These are phyloP conservation scores for Poa annua DNA, from an alignment of 176 grass and related monocot genomes.

Conservation along the genomic window DNA sequence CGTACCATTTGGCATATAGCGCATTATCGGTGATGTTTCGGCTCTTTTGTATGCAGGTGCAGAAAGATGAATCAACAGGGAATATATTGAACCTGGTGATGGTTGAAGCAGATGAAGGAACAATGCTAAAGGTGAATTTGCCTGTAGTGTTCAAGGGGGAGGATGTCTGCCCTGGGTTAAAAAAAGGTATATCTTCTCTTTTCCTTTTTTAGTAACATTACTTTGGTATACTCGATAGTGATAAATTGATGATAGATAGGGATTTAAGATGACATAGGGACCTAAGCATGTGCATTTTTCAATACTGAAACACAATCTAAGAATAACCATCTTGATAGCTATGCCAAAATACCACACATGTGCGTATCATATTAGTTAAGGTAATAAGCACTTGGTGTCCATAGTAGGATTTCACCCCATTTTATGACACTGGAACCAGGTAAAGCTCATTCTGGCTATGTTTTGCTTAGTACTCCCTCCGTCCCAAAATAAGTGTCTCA, in stretches of 20 bases:
- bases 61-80: conserved; percentile 67
- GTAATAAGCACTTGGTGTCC: not conserved
- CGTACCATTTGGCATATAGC: not conserved
- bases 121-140: conserved; percentile 70
- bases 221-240: not conserved
- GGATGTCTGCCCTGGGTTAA: conserved; percentile 76
- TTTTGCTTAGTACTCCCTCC: too few species aligned
- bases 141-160: conserved; percentile 81
- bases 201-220: conserved; percentile 26
- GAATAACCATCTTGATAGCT: conserved; percentile 4
- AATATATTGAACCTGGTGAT: conserved; percentile 85
- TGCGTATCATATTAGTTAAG: conserved; percentile 1
- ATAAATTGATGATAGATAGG: conserved; percentile 4
- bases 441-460: conserved; percentile 20
- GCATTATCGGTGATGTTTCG: conserved; percentile 6
- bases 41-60: conserved; percentile 57
- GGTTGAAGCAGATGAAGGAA: conserved; percentile 77
- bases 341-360: not conserved
- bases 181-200: conserved; percentile 67
- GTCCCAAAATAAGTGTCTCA: too few species aligned
- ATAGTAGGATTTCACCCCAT: not conserved
- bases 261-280: not conserved
- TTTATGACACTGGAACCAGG: not conserved
- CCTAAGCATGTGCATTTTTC: not conserved
- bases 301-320: not conserved